phyloP scores from a whole-genome alignment of 805 yeast species.

The Kazachstania viticola region DNA sequence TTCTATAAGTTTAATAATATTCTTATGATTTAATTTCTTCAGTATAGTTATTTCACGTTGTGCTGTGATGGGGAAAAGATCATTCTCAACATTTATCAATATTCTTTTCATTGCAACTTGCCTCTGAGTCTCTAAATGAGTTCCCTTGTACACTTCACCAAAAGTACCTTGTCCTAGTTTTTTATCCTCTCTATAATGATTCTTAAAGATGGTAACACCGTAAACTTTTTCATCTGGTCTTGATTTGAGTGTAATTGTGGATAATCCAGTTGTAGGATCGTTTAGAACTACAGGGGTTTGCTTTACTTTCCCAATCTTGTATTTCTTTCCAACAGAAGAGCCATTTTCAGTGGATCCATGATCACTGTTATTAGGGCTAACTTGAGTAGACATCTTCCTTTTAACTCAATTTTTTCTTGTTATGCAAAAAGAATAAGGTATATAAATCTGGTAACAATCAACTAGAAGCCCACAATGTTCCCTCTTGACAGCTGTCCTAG shows the following conservation, averaged over 20 bases:
- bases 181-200: slow-evolving; percentile 26
- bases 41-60: slow-evolving; percentile 81
- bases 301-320: slow-evolving; percentile 26
- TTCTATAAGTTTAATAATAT: slow-evolving; percentile 68
- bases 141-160: slow-evolving; percentile 81
- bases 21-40: slow-evolving; percentile 54
- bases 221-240: slow-evolving; percentile 20
- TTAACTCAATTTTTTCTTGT: too few relatives aligned
- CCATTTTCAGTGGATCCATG: background rate
- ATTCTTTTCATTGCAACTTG: slow-evolving; percentile 83
- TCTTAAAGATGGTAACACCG: slow-evolving; percentile 23
- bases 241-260: slow-evolving; percentile 17
- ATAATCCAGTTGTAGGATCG: slow-evolving; percentile 18
- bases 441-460: too few relatives aligned
- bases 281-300: slow-evolving; percentile 23
- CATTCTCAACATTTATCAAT: slow-evolving; percentile 36
- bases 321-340: slow-evolving; percentile 8
- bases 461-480: too few relatives aligned
- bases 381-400: too few relatives aligned
- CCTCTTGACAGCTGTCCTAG: too few relatives aligned
- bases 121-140: slow-evolving; percentile 33
- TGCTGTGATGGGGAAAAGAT: slow-evolving; percentile 87
- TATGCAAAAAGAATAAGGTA: too few relatives aligned
- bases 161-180: slow-evolving; percentile 78
- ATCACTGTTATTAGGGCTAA: too few relatives aligned